These are phyloP conservation scores for Blakeslea trispora DNA, from an alignment of 371 early-diverging fungal genomes.

Conservation along the genomic window DNA sequence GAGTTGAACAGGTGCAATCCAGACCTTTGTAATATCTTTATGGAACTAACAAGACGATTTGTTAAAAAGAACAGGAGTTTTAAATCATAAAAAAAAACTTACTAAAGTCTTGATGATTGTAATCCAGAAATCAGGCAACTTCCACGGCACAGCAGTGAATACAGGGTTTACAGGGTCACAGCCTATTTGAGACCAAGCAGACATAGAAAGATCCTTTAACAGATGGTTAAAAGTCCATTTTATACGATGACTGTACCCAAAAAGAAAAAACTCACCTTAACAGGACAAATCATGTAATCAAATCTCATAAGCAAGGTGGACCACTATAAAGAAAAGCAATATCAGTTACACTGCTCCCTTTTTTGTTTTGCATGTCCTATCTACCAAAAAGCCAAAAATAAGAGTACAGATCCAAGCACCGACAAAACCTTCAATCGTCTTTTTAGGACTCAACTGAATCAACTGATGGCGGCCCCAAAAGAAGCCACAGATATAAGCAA, in stretches of 20 bases:
- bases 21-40: conserved; percentile 38
- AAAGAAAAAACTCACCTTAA: conserved; percentile 32
- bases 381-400: conserved; percentile 82
- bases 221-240: no score
- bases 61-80: neutral
- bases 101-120: conserved; percentile 33
- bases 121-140: conserved; percentile 29
- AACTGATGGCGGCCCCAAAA: conserved; percentile 93
- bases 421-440: conserved; percentile 99
- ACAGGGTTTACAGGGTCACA: conserved; percentile 56
- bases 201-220: conserved; percentile 30
- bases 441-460: conserved; percentile 96
- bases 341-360: neutral
- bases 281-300: conserved; percentile 89
- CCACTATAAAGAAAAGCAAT: conserved; percentile 4
- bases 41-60: conserved; percentile 16
- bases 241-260: neutral
- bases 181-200: conserved; percentile 50
- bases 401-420: conserved; percentile 92
- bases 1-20: conserved; percentile 85
- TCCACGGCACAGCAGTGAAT: conserved; percentile 46
- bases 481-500: conserved; percentile 97
- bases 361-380: conserved; percentile 14
- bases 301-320: conserved; percentile 54
- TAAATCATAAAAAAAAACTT: conserved; percentile 8